Percentiles rank a stretch among this genome's conserved stretches.
phyloP scores from a whole-genome alignment of 176 grass and related monocot genomes.

The Eremochloa ophiuroides region DNA sequence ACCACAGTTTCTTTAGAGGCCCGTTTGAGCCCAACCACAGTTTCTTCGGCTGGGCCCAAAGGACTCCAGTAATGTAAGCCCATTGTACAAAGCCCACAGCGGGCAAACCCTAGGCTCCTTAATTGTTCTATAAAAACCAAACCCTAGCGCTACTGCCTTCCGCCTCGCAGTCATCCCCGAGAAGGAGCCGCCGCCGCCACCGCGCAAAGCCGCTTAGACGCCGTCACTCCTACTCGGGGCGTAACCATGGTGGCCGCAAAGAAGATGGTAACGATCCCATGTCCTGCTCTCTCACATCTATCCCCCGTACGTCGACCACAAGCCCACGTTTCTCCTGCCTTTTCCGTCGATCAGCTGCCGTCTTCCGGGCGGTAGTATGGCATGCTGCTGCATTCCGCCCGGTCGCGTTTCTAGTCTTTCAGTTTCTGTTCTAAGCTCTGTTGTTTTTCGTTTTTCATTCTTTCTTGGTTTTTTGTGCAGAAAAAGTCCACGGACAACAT shows the following conservation, averaged over 20 bases:
- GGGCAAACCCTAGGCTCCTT: not conserved
- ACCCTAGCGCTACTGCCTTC: constrained; percentile 11
- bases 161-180: constrained; percentile 24
- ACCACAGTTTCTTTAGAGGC: too few species aligned
- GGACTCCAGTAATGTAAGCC: not conserved
- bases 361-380: not conserved
- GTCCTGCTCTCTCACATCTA: not conserved
- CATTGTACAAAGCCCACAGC: constrained; percentile 2
- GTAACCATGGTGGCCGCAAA: constrained; percentile 70
- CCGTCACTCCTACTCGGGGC: constrained; percentile 10
- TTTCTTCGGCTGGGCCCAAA: too few species aligned
- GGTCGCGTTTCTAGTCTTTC: not conserved
- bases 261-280: constrained; percentile 52
- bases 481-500: constrained; percentile 95
- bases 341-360: not conserved
- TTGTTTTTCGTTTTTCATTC: not conserved
- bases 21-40: too few species aligned
- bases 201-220: constrained; percentile 1
- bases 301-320: not conserved
- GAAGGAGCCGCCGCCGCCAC: constrained; percentile 24
- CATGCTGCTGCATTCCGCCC: not conserved
- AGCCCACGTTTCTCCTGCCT: not conserved
- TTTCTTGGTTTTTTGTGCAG: constrained; percentile 20
- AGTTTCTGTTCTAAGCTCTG: not conserved
- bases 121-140: constrained; percentile 23